These are phyloP conservation scores for Mrakia blollopis DNA, from an alignment of 768 basidiomycete species.

Conservation along the genomic window DNA sequence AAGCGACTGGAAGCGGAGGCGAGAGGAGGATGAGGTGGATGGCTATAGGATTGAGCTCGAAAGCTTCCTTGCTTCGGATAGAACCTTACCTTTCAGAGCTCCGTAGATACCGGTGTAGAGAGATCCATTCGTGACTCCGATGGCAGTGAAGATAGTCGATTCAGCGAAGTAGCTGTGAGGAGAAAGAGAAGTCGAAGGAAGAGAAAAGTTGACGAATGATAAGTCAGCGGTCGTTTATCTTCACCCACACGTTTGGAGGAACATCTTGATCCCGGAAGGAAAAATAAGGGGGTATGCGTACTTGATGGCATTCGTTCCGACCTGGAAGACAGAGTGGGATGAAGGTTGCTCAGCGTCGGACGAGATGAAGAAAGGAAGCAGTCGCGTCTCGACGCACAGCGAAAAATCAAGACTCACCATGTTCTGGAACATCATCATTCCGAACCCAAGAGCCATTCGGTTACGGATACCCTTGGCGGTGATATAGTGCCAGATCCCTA, in stretches of 20 bases:
- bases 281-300: too few species aligned
- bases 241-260: too few species aligned
- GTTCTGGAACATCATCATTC: slow-evolving; percentile 32
- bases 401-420: neutral
- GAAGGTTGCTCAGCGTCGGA: neutral
- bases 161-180: slow-evolving; percentile 35
- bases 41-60: too few species aligned
- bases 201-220: too few species aligned
- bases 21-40: too few species aligned
- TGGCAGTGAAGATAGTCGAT: slow-evolving; percentile 51
- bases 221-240: too few species aligned
- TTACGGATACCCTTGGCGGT: slow-evolving; percentile 19
- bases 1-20: too few species aligned
- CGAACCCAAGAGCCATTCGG: slow-evolving; percentile 28
- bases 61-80: too few species aligned
- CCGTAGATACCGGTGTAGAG: slow-evolving; percentile 55
- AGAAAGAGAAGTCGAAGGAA: too few species aligned
- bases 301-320: slow-evolving; percentile 28
- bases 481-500: slow-evolving; percentile 2
- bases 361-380: neutral
- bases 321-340: neutral
- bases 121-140: slow-evolving; percentile 47
- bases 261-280: too few species aligned
- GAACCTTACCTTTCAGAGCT: slow-evolving; percentile 44
- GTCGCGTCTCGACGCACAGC: neutral